Conservation (phyloP, 2,329 filamentous ascomycete genomes). For the Hypoxylon sp. region DNA sequence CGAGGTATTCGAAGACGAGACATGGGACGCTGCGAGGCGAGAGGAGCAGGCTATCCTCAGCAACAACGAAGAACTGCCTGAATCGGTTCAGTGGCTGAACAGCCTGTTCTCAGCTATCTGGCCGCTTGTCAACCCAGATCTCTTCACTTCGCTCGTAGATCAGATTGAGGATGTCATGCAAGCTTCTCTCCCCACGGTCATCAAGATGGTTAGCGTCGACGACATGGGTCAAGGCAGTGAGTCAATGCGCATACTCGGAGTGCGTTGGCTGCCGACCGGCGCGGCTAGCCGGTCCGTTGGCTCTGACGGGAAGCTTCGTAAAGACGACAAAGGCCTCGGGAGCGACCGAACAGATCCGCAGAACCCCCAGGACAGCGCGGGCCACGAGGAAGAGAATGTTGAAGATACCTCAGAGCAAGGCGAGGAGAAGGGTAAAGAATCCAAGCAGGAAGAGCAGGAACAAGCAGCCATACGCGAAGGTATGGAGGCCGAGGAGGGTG, state of each 20-base stretch:
- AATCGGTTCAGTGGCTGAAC: slow-evolving; percentile 77
- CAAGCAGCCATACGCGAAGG: slow-evolving; percentile 58
- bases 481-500: slow-evolving; percentile 79
- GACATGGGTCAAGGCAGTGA: slow-evolving; percentile 80
- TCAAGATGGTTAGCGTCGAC: slow-evolving; percentile 78
- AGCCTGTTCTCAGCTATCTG: slow-evolving; percentile 72
- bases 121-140: slow-evolving; percentile 78
- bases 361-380: slow-evolving; percentile 41
- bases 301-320: slow-evolving; percentile 64
- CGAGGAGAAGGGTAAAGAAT: slow-evolving; percentile 41
- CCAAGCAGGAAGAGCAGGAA: slow-evolving; percentile 49
- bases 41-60: slow-evolving; percentile 56
- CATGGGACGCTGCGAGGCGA: slow-evolving; percentile 70
- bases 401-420: slow-evolving; percentile 46
- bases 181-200: slow-evolving; percentile 71
- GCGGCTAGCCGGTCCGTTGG: slow-evolving; percentile 70
- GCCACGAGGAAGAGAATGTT: slow-evolving; percentile 43
- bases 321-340: slow-evolving; percentile 49
- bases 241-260: slow-evolving; percentile 71
- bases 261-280: slow-evolving; percentile 76
- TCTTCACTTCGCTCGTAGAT: slow-evolving; percentile 73
- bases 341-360: slow-evolving; percentile 60
- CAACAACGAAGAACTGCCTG: slow-evolving; percentile 60
- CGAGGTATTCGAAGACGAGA: slow-evolving; percentile 71
- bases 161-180: slow-evolving; percentile 84